These are phyloP conservation scores for Xylaria curta DNA, from an alignment of 495 filamentous ascomycete species.

Conservation along the genomic window DNA sequence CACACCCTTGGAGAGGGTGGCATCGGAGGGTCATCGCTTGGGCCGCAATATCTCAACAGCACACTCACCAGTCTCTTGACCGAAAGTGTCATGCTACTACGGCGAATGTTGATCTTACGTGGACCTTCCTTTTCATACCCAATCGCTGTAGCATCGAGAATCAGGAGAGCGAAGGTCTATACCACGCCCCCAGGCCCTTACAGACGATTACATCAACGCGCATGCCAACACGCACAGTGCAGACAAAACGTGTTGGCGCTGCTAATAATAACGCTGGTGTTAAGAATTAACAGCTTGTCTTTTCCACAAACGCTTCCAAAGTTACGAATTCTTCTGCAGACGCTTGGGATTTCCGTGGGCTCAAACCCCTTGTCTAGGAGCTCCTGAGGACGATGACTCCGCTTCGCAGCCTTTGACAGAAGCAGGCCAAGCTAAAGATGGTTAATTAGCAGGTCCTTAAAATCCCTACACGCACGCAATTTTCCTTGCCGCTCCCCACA, in stretches of 20 bases:
- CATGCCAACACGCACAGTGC: constrained; percentile 12
- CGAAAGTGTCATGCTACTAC: constrained; percentile 18
- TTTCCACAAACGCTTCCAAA: neutral
- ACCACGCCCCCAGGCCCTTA: neutral
- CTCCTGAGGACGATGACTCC: constrained; percentile 23
- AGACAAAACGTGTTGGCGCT: constrained; percentile 6
- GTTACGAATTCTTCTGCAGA: constrained; percentile 9
- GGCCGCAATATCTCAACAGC: constrained; percentile 22
- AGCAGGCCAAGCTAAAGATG: constrained; percentile 26
- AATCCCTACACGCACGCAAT: constrained; percentile 38
- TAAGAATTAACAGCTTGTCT: neutral
- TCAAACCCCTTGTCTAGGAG: constrained; percentile 3
- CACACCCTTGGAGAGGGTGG: constrained; percentile 38
- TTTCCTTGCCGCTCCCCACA: constrained; percentile 43
- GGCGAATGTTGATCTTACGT: constrained; percentile 22
- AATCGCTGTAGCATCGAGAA: constrained; percentile 9
- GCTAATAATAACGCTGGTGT: neutral
- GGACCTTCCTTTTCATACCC: constrained; percentile 8
- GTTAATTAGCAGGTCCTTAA: constrained; percentile 15
- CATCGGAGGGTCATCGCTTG: constrained; percentile 24
- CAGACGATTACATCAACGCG: constrained; percentile 7
- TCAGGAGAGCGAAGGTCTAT: constrained; percentile 2
- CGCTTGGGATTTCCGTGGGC: constrained; percentile 10
- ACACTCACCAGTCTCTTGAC: constrained; percentile 23
- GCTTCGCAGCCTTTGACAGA: constrained; percentile 26